Conservation (phyloP, 2,329 filamentous ascomycete species). For the Aspergillus thermomutatus region DNA sequence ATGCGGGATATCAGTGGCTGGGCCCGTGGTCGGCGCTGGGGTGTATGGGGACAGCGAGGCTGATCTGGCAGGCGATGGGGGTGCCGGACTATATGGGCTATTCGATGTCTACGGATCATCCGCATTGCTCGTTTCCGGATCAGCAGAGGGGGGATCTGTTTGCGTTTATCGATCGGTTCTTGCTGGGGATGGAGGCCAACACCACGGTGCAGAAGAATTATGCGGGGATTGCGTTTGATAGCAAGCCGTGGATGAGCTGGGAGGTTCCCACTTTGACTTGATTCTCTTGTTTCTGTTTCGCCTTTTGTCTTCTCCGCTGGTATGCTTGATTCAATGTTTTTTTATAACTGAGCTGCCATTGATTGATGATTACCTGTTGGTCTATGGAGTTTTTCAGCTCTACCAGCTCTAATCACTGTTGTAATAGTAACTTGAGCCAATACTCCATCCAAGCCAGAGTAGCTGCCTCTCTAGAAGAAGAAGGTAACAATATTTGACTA, state of each 20-base stretch:
- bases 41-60: conserved; percentile 2
- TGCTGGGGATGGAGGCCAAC: conserved; percentile 36
- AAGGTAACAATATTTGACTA: too few relatives aligned
- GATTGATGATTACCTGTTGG: too few relatives aligned
- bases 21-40: conserved; percentile 4
- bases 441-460: too few relatives aligned
- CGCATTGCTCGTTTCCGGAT: conserved; percentile 56
- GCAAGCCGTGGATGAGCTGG: conserved; percentile 4
- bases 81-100: conserved; percentile 49
- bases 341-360: too few relatives aligned
- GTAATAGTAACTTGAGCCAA: too few relatives aligned
- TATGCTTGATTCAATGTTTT: too few relatives aligned
- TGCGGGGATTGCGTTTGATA: conserved; percentile 3
- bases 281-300: too few relatives aligned
- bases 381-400: too few relatives aligned
- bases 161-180: conserved; percentile 55
- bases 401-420: too few relatives aligned
- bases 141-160: conserved; percentile 52
- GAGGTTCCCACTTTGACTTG: neutral
- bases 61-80: conserved; percentile 3
- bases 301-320: too few relatives aligned
- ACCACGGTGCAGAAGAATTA: conserved; percentile 16
- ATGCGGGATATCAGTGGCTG: conserved; percentile 7
- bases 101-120: conserved; percentile 53
- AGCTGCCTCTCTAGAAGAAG: too few relatives aligned